phyloP scores from a whole-genome alignment of 805 yeast species.

The Barnettozyma sp. region DNA sequence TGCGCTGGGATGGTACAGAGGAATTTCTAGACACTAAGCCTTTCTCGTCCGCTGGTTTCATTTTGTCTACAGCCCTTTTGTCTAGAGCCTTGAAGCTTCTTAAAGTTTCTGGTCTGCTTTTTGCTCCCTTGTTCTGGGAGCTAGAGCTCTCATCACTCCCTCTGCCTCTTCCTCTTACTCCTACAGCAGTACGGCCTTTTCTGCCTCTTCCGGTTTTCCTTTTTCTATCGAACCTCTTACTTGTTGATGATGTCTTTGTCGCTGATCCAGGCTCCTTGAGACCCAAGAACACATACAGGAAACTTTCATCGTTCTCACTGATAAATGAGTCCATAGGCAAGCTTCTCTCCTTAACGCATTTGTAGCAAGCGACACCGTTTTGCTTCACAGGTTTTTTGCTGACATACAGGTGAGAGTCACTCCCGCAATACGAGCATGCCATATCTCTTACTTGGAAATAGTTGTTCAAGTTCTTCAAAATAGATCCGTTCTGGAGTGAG shows the following conservation, averaged over 20 bases:
- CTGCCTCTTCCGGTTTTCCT: constrained; percentile 33
- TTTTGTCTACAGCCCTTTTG: constrained; percentile 20
- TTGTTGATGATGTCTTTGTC: constrained; percentile 3
- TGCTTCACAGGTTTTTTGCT: constrained; percentile 17
- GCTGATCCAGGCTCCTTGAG: constrained; percentile 34
- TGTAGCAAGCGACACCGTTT: constrained; percentile 34
- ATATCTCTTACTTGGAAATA: constrained; percentile 46
- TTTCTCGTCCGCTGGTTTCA: constrained; percentile 19
- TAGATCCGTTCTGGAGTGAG: constrained; percentile 46
- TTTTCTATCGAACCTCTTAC: constrained; percentile 19
- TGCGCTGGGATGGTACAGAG: background rate
- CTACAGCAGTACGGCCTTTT: constrained; percentile 14
- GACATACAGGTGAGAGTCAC: constrained; percentile 36
- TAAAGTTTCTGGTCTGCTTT: constrained; percentile 30
- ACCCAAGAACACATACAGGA: constrained; percentile 41
- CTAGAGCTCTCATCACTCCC: constrained; percentile 1
- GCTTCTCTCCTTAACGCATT: constrained; percentile 31
- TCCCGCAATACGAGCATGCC: constrained; percentile 38
- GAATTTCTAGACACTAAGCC: constrained; percentile 1
- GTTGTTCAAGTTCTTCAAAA: constrained; percentile 40
- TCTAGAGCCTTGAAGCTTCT: constrained; percentile 30
- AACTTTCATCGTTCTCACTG: constrained; percentile 41
- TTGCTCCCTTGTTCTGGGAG: too few species aligned
- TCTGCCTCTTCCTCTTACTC: constrained; percentile 12
- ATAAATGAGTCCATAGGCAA: constrained; percentile 22